phyloP scores from a whole-genome alignment of 495 filamentous ascomycete species.

The Penicillium coffeae region DNA sequence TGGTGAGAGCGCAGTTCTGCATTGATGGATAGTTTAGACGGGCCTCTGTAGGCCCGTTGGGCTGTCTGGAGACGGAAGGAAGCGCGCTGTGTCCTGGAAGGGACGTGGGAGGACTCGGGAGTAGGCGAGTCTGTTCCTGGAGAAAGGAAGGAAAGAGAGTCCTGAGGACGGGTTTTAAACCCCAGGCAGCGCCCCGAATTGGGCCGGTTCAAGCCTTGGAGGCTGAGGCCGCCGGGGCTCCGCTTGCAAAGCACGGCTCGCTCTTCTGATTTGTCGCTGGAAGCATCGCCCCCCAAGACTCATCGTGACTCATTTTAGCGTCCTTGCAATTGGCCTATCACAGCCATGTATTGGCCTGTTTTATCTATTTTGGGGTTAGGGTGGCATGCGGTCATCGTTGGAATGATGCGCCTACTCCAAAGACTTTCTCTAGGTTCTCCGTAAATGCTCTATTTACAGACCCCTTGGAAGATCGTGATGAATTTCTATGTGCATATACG shows the following conservation, averaged over 20 bases:
- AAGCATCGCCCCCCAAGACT: slow-evolving; percentile 11
- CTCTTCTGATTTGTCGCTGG: slow-evolving; percentile 12
- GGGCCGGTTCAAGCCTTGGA: neutral
- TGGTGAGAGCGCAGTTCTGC: slow-evolving; percentile 18
- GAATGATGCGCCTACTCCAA: too few species aligned
- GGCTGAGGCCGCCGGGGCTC: slow-evolving; percentile 6
- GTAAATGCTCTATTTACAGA: too few species aligned
- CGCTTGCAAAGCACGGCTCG: neutral
- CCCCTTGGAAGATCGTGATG: too few species aligned
- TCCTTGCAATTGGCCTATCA: neutral
- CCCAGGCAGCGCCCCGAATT: neutral
- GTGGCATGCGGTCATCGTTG: too few species aligned
- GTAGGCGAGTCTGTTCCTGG: slow-evolving; percentile 23
- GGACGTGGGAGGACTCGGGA: slow-evolving; percentile 13
- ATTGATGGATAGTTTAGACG: slow-evolving; percentile 26
- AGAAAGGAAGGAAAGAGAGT: slow-evolving; percentile 14
- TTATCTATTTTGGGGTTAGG: too few species aligned
- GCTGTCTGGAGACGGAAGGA: slow-evolving; percentile 1
- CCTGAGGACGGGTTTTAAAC: slow-evolving; percentile 10
- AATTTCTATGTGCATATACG: too few species aligned
- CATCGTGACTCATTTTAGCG: slow-evolving; percentile 34
- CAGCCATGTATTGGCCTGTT: too few species aligned
- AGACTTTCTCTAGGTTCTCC: too few species aligned
- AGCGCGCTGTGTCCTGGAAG: neutral
- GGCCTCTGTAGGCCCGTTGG: slow-evolving; percentile 29